Evolutionary conservation across 108 stramenopile species (phyloP).

Genomic region (Parietichytrium sp.): DNA sequence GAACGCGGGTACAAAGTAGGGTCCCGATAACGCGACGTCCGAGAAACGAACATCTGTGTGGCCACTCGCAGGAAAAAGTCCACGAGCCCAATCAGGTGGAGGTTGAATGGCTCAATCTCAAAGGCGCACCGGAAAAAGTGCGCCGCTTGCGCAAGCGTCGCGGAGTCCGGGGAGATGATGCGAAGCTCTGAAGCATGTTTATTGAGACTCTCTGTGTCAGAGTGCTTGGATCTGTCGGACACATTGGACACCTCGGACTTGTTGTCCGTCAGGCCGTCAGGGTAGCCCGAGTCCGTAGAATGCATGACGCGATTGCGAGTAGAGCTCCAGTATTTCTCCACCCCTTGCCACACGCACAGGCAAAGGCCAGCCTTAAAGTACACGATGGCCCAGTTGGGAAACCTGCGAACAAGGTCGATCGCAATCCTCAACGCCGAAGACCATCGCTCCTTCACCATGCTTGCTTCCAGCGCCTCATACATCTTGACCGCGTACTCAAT

Average conservation of each 20-base stretch:
- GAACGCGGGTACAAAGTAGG: neutral
- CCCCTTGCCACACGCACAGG: too few species aligned
- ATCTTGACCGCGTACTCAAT: constrained; percentile 22
- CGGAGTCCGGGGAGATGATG: too few species aligned
- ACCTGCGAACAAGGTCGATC: neutral
- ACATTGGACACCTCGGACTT: too few species aligned
- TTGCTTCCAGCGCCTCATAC: neutral
- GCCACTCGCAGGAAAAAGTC: neutral
- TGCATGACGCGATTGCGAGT: too few species aligned
- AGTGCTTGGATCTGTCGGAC: too few species aligned
- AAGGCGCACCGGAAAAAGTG: constrained; percentile 29
- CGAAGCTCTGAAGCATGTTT: too few species aligned
- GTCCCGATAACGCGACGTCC: neutral
- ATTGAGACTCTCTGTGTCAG: too few species aligned
- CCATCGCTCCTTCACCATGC: constrained; percentile 9
- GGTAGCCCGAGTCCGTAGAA: too few species aligned
- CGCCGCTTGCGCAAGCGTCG: too few species aligned
- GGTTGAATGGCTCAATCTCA: constrained; percentile 23
- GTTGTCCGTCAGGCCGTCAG: too few species aligned
- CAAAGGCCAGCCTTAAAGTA: constrained; percentile 38
- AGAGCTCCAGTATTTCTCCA: too few species aligned
- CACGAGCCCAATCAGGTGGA: neutral
- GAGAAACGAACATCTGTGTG: neutral
- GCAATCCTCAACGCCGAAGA: neutral
- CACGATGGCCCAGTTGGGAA: constrained; percentile 16